A percentile compares a stretch with the other conserved stretches of the same genome.
These are phyloP conservation scores for Pythium monospermum DNA, from an alignment of 352 stramenopile genomes.

Conservation along the genomic window DNA sequence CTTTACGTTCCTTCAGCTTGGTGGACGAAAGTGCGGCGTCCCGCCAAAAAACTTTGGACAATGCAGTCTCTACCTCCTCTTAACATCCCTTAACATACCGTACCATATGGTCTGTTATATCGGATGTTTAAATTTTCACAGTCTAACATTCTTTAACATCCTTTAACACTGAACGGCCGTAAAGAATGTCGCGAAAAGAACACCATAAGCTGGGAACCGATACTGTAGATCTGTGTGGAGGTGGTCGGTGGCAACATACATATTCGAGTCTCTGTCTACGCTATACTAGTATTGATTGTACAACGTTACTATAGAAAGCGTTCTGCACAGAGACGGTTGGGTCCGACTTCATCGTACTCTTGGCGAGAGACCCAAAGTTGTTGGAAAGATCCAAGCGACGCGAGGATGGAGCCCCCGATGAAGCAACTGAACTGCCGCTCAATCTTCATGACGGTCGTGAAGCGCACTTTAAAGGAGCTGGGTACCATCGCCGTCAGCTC, in stretches of 20 bases:
- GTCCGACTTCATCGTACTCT: conserved; percentile 81
- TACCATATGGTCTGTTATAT: not conserved
- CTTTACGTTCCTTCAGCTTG: not conserved
- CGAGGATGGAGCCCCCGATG: conserved; percentile 84
- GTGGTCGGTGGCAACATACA: not conserved
- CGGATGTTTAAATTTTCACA: not conserved
- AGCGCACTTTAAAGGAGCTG: conserved; percentile 84
- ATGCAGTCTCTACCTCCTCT: conserved; percentile 16
- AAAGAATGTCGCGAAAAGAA: conserved; percentile 6
- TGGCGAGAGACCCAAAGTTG: conserved; percentile 84
- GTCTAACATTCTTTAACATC: conserved; percentile 9
- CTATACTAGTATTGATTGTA: not conserved
- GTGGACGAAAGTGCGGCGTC: conserved; percentile 6
- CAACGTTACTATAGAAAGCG: conserved; percentile 43
- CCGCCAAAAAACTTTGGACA: conserved; percentile 16
- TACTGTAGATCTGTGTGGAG: not conserved
- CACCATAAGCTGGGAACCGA: conserved; percentile 6
- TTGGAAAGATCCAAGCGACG: conserved; percentile 85
- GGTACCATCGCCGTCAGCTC: conserved; percentile 77
- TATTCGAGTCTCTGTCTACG: too few species aligned
- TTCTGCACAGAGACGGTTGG: conserved; percentile 54
- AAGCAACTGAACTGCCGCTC: conserved; percentile 86
- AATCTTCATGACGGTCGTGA: conserved; percentile 76
- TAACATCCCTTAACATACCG: conserved; percentile 18
- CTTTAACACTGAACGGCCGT: conserved; percentile 6